Evolutionary conservation across 257 asterid species (phyloP), one percentile per base, ranked within the genome.

Genomic region (Prunella vulgaris): DNA sequence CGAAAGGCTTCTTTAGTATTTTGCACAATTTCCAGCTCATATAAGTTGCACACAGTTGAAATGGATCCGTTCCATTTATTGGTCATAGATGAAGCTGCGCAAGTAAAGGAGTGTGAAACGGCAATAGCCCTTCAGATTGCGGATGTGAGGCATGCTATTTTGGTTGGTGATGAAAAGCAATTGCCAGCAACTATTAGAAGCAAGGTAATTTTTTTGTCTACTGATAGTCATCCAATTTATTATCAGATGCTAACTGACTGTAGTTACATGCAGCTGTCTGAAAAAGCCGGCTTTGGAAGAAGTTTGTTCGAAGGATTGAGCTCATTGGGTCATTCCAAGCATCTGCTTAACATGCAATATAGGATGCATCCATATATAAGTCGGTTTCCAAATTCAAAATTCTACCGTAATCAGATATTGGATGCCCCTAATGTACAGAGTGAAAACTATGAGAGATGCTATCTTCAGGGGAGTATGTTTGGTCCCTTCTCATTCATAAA

Each of bases 81-180:
- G 76, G 82, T 86, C 56, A 78, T 84, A 14, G 92, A 86, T 38
- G 92, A 84, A 70, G 92, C 92, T 61, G 83, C 92, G 5, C 87
- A 86, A 69, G 74, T 84, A 0, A 84, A 80, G 72, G 92, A 86
- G 63, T 70, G 87, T 35, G 89, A 84, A 64, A 67, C 88, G 2
- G 21, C 64, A 8, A 78, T 83, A 25, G 78, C 85, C n/a, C 85
- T 83, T 57, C 85, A 80, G 68, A 42, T 83, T 18, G 70, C 66
- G 13, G 64, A 66, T 8, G 60, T 83, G 44, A 76, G 58, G 61
- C 84, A 77, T 37, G 81, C 78, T 38, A 58, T 85, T 67, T 80
- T 85, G 42, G 85, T 81, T 9, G 88, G 88, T 17, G 88, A 83
- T 51, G 84, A 78, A 52, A 67, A 75, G 27, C 88, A 80, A 66